Evolutionary conservation across 2,329 filamentous ascomycete species (phyloP).

Genomic region (Clarireedia paspali): DNA sequence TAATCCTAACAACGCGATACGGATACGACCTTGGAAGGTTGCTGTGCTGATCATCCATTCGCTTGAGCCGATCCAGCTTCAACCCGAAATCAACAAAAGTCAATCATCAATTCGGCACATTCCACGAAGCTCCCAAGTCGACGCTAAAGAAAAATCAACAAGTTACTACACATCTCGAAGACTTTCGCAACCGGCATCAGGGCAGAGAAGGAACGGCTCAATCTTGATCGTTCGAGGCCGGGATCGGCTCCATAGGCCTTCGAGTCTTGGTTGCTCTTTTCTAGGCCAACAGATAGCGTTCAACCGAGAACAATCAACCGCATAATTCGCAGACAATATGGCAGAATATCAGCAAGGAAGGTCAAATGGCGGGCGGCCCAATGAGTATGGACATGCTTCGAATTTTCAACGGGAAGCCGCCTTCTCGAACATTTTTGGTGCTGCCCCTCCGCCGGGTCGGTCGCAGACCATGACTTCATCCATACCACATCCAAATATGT

Average conservation of each 20-base stretch:
- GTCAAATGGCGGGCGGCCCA: conserved; percentile 41
- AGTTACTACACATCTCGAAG: background rate
- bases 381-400: conserved; percentile 37
- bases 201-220: conserved; percentile 14
- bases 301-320: conserved; percentile 1
- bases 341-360: conserved; percentile 57
- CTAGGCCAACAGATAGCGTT: conserved; percentile 3
- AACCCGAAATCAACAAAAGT: conserved; percentile 7
- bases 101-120: conserved; percentile 4
- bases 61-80: conserved; percentile 10
- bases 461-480: conserved; percentile 94
- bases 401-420: conserved; percentile 81
- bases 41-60: conserved; percentile 7
- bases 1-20: conserved; percentile 8
- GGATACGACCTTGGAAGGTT: background rate
- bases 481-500: conserved; percentile 48
- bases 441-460: conserved; percentile 74
- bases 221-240: conserved; percentile 16
- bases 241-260: conserved; percentile 23
- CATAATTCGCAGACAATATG: conserved; percentile 29
- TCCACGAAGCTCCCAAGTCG: background rate
- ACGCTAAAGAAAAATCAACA: too few species aligned
- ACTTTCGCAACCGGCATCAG: background rate
- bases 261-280: conserved; percentile 14
- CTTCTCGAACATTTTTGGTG: conserved; percentile 93